These are phyloP conservation scores for Flaveria trinervia DNA, from an alignment of 129 eudicot species.

Conservation along the genomic window DNA sequence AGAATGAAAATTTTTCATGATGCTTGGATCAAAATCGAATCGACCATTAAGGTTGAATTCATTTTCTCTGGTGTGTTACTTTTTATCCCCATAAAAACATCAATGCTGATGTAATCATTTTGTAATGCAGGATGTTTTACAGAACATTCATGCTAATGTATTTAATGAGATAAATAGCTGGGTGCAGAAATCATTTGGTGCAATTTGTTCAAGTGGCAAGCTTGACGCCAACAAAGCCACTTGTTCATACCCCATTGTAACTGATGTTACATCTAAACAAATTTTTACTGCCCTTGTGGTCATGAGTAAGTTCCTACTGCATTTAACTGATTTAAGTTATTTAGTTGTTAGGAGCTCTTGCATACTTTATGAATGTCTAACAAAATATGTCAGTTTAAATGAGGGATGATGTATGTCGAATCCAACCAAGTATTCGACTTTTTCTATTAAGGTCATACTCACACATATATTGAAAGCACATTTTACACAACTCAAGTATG, in stretches of 20 bases:
- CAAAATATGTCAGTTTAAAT: background rate
- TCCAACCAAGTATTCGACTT: background rate
- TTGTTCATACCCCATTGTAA: slow-evolving; percentile 53
- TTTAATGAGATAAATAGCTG: slow-evolving; percentile 62
- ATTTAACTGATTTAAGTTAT: slow-evolving; percentile 2
- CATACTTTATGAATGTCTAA: background rate
- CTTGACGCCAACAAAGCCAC: slow-evolving; percentile 46
- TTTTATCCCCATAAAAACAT: background rate
- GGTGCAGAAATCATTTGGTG: slow-evolving; percentile 65
- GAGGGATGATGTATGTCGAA: background rate
- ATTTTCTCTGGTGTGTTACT: background rate
- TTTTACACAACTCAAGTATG: background rate
- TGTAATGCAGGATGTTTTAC: slow-evolving; percentile 63
- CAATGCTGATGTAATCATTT: background rate
- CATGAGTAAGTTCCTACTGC: slow-evolving; percentile 53
- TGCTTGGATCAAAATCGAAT: slow-evolving; percentile 61
- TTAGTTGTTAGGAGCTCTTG: background rate
- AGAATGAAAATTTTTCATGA: slow-evolving; percentile 46
- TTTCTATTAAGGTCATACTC: background rate
- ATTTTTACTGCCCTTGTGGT: slow-evolving; percentile 66
- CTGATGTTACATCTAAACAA: slow-evolving; percentile 47
- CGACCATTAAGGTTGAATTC: slow-evolving; percentile 53
- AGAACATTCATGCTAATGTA: slow-evolving; percentile 49
- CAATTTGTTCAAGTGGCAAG: slow-evolving; percentile 48
- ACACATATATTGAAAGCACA: background rate